Base-by-base conservation (phyloP, 148 eudicot species). In the Vaccinium myrtillus region DNA sequence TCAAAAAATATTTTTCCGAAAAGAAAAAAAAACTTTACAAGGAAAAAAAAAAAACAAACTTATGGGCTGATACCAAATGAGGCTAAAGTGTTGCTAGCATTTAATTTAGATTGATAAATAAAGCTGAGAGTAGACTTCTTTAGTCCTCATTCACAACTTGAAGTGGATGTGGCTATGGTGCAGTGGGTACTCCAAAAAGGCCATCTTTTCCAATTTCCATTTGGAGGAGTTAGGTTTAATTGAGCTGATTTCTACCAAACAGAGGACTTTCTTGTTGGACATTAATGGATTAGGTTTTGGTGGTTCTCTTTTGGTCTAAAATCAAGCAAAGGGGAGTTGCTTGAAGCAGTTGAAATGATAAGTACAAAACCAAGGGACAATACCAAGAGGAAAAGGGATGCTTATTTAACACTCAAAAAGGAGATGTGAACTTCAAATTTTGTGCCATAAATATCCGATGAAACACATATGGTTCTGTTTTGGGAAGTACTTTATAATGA, bases 231-330 rank as follows among this genome's bases (percentile, higher is more conserved):
- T 73, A 73, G 77, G 77, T 73, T 73, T 32, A 39, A 73, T 39
- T 39, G 77, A 73, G 23, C 48, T 39, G 49, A 16, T 32, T 73
- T 73, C 77, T 7, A 73, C 77, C 77, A 73, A 73, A 36, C 77
- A 73, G 49, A 39, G 48, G 77, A 73, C 77, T 32, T 73, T 73
- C n/a, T 15, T 18, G 77, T 73, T 39, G 77, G 18, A 73, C 77
- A 73, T 18, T 39, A 73, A 12, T 71, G 48, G 77, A 39, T 73
- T 73, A 73, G 77, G 77, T 73, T 32, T 16, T 39, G 77, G 23
- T 73, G 77, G 77, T 73, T 73, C 77, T 73, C 23, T 30, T 69
- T 69, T 69, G 39, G 36, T 69, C 74, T 13, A 27, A 69, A 69
- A 69, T 27, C 74, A 30, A 30, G 18, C 46, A 23, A 13, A 30